Evolutionary conservation across 805 yeast species (phyloP).

Genomic region (Kuraishia molischiana): DNA sequence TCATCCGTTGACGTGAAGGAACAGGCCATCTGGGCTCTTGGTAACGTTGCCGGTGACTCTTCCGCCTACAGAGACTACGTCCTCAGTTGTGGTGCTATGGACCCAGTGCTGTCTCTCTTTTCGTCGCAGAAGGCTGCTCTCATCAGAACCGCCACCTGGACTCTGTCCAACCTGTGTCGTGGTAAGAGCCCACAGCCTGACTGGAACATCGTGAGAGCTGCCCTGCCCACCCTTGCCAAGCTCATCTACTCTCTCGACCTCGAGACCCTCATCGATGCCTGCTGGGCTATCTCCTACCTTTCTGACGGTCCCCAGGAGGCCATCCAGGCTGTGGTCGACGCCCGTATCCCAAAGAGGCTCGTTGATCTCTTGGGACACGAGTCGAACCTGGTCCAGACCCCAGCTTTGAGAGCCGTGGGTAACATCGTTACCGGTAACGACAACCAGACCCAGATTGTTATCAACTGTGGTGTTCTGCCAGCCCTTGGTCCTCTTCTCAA

Average conservation of each 20-base stretch:
- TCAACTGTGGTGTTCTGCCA: slow-evolving; percentile 84
- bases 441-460: slow-evolving; percentile 87
- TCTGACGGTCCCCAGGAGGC: slow-evolving; percentile 91
- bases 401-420: slow-evolving; percentile 95
- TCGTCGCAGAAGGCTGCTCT: slow-evolving; percentile 78
- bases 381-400: slow-evolving; percentile 85
- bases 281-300: slow-evolving; percentile 96
- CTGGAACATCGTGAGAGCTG: slow-evolving; percentile 80
- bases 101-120: slow-evolving; percentile 73
- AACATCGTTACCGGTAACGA: slow-evolving; percentile 97
- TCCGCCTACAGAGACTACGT: slow-evolving; percentile 86
- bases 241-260: slow-evolving; percentile 84
- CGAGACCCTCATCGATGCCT: slow-evolving; percentile 92
- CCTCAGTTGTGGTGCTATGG: slow-evolving; percentile 76
- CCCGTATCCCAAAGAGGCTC: slow-evolving; percentile 86
- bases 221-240: slow-evolving; percentile 87
- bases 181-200: slow-evolving; percentile 96
- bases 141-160: slow-evolving; percentile 97
- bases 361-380: slow-evolving; percentile 85
- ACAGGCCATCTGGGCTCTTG: slow-evolving; percentile 98
- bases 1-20: slow-evolving; percentile 88
- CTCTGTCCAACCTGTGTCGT: slow-evolving; percentile 90
- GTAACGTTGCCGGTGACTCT: slow-evolving; percentile 98
- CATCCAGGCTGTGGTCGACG: slow-evolving; percentile 94
- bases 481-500: slow-evolving; percentile 73